Conservation (phyloP, 1,284 basidiomycete species). For the Cutaneotrichosporon sp. region DNA sequence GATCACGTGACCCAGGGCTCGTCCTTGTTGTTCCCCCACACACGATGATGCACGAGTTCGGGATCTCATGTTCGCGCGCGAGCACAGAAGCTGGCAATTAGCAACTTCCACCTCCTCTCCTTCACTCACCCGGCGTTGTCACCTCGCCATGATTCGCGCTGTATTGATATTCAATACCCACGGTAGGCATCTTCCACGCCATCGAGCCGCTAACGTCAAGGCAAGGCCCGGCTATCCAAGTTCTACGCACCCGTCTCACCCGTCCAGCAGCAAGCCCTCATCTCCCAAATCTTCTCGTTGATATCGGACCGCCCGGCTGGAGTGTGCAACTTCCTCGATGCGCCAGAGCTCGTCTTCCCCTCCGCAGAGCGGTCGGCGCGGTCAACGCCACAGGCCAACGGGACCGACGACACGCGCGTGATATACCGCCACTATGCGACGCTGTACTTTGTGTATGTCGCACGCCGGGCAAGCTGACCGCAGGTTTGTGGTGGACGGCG, state of each 20-base stretch:
- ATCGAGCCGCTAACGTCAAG: constrained; percentile 65
- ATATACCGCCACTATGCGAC: constrained; percentile 75
- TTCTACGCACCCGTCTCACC: constrained; percentile 87
- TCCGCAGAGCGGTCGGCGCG: too few relatives aligned
- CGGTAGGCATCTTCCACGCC: constrained; percentile 35
- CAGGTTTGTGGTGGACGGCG: constrained; percentile 82
- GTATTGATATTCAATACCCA: constrained; percentile 64
- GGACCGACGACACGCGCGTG: constrained; percentile 48
- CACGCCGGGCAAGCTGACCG: background rate
- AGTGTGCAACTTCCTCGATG: constrained; percentile 89
- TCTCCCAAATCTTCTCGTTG: constrained; percentile 78
- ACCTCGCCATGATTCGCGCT: constrained; percentile 81
- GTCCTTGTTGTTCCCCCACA: too few relatives aligned
- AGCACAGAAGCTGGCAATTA: too few relatives aligned
- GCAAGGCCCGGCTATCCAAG: constrained; percentile 86
- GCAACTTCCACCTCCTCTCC: too few relatives aligned
- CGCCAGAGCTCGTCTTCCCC: constrained; percentile 64
- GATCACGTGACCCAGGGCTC: too few relatives aligned
- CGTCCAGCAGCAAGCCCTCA: constrained; percentile 60
- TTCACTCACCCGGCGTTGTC: too few relatives aligned
- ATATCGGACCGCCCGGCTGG: constrained; percentile 68
- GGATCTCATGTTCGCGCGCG: too few relatives aligned
- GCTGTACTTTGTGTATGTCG: constrained; percentile 75
- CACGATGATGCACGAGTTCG: too few relatives aligned
- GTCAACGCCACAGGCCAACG: too few relatives aligned